phyloP scores from a whole-genome alignment of 768 basidiomycete species.

The Suillus decipiens region DNA sequence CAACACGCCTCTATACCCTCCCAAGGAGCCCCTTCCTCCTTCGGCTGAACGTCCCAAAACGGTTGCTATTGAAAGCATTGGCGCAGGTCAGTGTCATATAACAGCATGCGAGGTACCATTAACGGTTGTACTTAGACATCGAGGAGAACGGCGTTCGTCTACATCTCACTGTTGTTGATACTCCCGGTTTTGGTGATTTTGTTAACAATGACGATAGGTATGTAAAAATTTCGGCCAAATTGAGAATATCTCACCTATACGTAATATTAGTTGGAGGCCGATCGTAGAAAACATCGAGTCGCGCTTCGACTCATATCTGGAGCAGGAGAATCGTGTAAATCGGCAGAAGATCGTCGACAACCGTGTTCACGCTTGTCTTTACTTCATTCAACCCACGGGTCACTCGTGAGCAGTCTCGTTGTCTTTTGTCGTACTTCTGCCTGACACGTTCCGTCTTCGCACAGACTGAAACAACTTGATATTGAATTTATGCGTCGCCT shows the following conservation, averaged over 20 bases:
- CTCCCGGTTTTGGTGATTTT: conserved; percentile 98
- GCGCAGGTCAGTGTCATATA: conserved; percentile 70
- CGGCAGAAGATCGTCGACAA: conserved; percentile 92
- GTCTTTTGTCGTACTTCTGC: too few species aligned
- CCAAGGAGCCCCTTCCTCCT: conserved; percentile 82
- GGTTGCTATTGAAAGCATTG: conserved; percentile 97
- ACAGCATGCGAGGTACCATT: background rate
- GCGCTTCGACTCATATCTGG: conserved; percentile 95
- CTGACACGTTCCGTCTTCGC: conserved; percentile 7
- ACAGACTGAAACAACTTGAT: conserved; percentile 94
- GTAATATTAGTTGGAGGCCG: conserved; percentile 83
- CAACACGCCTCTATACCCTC: conserved; percentile 92
- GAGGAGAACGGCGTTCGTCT: conserved; percentile 98
- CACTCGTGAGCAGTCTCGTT: conserved; percentile 72
- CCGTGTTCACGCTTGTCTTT: conserved; percentile 96
- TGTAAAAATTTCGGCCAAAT: conserved; percentile 23
- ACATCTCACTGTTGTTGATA: conserved; percentile 98
- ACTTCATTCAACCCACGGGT: conserved; percentile 98
- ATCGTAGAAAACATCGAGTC: conserved; percentile 98
- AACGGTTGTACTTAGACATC: conserved; percentile 65
- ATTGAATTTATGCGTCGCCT: conserved; percentile 99
- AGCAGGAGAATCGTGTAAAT: conserved; percentile 99
- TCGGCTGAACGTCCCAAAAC: conserved; percentile 88
- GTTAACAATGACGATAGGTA: conserved; percentile 99
- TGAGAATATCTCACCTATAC: conserved; percentile 21